These are phyloP conservation scores for Chlorella variabilis DNA, from an alignment of 163 green algal genomes.

Conservation along the genomic window DNA sequence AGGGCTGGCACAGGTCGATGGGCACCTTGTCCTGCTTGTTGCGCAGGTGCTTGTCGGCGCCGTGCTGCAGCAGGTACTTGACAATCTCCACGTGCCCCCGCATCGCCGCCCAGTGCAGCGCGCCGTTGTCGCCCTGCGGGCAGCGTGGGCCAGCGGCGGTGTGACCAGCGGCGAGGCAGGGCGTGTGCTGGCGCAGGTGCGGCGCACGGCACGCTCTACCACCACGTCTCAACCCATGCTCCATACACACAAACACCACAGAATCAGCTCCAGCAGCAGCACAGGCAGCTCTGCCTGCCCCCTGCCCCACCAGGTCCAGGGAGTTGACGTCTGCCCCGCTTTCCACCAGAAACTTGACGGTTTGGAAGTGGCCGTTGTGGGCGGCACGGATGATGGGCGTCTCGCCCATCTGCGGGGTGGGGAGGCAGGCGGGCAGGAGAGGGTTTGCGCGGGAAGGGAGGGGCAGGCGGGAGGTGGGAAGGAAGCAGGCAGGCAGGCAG, in stretches of 20 bases:
- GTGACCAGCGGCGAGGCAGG: too few species aligned
- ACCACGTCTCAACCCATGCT: too few species aligned
- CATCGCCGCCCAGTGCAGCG: conserved; percentile 96
- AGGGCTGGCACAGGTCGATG: conserved; percentile 88
- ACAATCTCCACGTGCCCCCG: conserved; percentile 95
- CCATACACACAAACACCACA: too few species aligned
- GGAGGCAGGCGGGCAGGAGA: background rate
- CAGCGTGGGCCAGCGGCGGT: background rate
- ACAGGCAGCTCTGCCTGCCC: background rate
- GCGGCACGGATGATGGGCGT: conserved; percentile 84
- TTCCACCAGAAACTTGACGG: conserved; percentile 83
- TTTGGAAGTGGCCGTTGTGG: conserved; percentile 92
- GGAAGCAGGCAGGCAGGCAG: background rate
- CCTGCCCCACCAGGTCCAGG: conserved; percentile 76
- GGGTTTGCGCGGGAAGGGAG: too few species aligned
- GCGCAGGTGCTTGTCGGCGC: conserved; percentile 65
- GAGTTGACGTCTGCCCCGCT: conserved; percentile 79
- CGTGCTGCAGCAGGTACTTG: conserved; percentile 71
- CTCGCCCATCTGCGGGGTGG: conserved; percentile 86
- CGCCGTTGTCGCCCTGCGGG: conserved; percentile 89
- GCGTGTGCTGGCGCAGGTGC: too few species aligned
- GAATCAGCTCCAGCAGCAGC: background rate
- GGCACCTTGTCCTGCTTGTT: conserved; percentile 85
- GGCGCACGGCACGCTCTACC: too few species aligned
- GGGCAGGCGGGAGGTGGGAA: background rate